Evolutionary conservation across 2,329 filamentous ascomycete genomes (phyloP), one percentile per base, ranked within the genome.

Genomic region (Trichoderma arundinaceum): DNA sequence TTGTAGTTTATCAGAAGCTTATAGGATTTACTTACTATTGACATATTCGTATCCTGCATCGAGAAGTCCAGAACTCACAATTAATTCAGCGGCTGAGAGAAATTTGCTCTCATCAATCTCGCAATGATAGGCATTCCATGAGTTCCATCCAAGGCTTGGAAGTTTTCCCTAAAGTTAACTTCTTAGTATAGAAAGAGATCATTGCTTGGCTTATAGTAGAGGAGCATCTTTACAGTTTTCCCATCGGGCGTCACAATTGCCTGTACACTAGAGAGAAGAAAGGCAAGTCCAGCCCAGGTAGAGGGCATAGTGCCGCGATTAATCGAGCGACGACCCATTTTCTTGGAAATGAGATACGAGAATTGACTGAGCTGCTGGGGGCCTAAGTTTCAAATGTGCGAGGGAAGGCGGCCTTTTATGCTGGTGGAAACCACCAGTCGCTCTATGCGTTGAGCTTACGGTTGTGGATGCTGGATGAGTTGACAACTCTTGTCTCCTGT

Each of bases 31-130:
- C 67, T 62, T 32, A 68, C 68, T 82, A 66, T 86, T 85, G 64
- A 88, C 81, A 63, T 88, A 87, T 19, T 82, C 74, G 71, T 88
- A 88, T 1, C 86, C 86, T 3, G 81, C 77, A 46, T 84, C 82
- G 71, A 81, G 80, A 12, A 85, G 77, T 3, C 82, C 84, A 3
- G 82, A 77, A 8, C 80, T 75, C 19, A 85, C 77, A 43, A 86
- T 77, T 39, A 80, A 74, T 46, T 82, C 70, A 0, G 82, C 83
- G 0, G 81, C 79, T 32, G 77, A 75, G 7, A 84, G 67, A 68
- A 87, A 81, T n/a, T 81, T 76, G 2, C 74, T 74, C 70, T 85
- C 81, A 60, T 79, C 80, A 63, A 86, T 83, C 63, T 83, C 74
- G 73, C 83, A 85, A 32, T 75, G 75, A 68, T 82, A 83, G 17